Evolutionary conservation across 2,329 filamentous ascomycete genomes (phyloP), one percentile per base, ranked within the genome.

Genomic region (Aureobasidium uvarum): DNA sequence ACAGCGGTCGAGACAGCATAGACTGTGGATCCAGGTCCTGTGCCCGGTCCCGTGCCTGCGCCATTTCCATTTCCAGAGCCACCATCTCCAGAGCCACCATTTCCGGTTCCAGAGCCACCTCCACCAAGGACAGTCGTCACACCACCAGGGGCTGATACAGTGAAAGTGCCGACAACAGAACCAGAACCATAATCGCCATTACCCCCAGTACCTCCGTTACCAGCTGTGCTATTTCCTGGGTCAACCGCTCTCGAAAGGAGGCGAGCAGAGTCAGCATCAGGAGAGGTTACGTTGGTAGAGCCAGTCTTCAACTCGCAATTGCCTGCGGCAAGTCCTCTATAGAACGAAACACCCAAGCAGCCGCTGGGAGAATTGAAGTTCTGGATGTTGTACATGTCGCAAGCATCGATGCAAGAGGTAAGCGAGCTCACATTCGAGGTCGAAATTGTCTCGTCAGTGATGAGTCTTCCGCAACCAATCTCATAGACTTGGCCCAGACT

Each of bases 351-450:
- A 23, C 70, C 72, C 5, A 67, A 52, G 59, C 74, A 75, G 7
- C 66, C 56, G n/a, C 63, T 71, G 28, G 68, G 66, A 16, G 43
- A 45, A 28, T 67, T 66, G 67, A 71, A 72, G n/a, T 66, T 68
- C 14, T 68, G 55, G 16, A 69, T 54, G 55, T 75, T 75, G 67
- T 71, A 74, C 67, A 70, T 70, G 64, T 74, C 72, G 66, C 74
- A 75, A n/a, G 72, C 68, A 28, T 69, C 65, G 58, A 74, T 73
- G 48, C 74, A 75, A 31, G 66, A 67, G 8, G 65, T 60, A 28
- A 75, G 66, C 11, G 68, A 70, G 52, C 62, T 59, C 25, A 71
- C 68, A 7, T 70, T 70, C 14, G 69, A 69, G 14, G 68, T 69
- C 14, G 66, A 68, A 11, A 75, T 33, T 1, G 68, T 71, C 1